These are phyloP conservation scores for Acacia concinna DNA, from an alignment of 331 rosid genomes.

Conservation along the genomic window DNA sequence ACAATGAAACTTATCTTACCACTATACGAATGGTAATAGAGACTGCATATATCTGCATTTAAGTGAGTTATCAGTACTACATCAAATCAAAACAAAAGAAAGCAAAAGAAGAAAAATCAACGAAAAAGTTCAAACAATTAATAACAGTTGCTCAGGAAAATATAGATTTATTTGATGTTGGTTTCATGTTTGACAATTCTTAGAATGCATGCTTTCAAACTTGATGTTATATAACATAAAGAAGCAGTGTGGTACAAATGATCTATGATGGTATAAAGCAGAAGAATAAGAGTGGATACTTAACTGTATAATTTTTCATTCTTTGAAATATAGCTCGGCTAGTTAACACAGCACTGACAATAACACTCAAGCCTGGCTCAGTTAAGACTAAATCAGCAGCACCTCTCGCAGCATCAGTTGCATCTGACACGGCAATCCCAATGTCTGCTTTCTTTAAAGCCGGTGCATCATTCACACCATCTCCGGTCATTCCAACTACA, in stretches of 20 bases:
- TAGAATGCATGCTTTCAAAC: background rate
- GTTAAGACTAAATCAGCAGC: slow-evolving; percentile 78
- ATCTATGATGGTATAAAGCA: background rate
- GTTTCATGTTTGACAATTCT: too few relatives aligned
- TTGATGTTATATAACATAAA: background rate
- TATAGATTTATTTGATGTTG: background rate
- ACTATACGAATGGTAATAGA: slow-evolving; percentile 81
- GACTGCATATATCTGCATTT: slow-evolving; percentile 71
- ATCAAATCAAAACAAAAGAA: background rate
- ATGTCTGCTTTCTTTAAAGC: slow-evolving; percentile 83
- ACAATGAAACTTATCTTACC: slow-evolving; percentile 44
- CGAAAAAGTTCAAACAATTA: background rate
- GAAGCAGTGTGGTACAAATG: background rate
- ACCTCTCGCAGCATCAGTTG: slow-evolving; percentile 83
- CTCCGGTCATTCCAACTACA: slow-evolving; percentile 82
- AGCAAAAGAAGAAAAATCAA: background rate
- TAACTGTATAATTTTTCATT: slow-evolving; percentile 85
- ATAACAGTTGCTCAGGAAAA: background rate
- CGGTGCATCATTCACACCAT: slow-evolving; percentile 79
- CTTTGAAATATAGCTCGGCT: slow-evolving; percentile 89
- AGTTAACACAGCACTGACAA: slow-evolving; percentile 75
- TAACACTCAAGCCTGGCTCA: slow-evolving; percentile 81
- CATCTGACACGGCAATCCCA: slow-evolving; percentile 77
- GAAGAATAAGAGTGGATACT: background rate
- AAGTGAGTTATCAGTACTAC: background rate